Evolutionary conservation across 2,329 filamentous ascomycete genomes (phyloP), one percentile per base, ranked within the genome.

Genomic region (Cercospora beticola): DNA sequence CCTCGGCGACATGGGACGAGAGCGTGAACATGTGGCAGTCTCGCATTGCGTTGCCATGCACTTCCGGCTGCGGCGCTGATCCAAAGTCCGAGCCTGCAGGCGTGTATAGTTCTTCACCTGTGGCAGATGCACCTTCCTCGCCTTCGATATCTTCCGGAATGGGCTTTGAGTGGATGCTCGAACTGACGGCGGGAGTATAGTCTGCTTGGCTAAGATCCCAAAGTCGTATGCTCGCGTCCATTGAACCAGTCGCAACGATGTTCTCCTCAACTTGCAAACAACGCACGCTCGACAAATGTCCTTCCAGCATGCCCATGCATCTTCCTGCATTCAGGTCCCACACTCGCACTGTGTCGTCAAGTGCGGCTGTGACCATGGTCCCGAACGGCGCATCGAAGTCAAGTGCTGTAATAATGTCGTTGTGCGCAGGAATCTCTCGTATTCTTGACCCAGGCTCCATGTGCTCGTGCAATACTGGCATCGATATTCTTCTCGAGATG

Each of bases 361-460:
- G 83, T 9, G 94, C 92, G 9, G 95, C 91, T 7, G 93, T 94
- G 5, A 98, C 93, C 87, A 98, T 89, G 21, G 93, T 96, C 16
- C 95, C 95, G 79, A 98, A 98, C 0, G 95, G 95, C n/a, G 91
- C 91, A 78, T 99, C 95, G 79, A 99, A 99, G 81, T 98, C 95
- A 70, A 99, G 80, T 7, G 94, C 91, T 0, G 94, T 97, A 70
- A 99, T 91, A 67, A 87, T 87, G 78, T 99, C 95, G 63, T 88
- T 89, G 79, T 99, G 95, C 2, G 94, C 93, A 73, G 92, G 90
- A 66, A 98, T 86, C 78, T 97, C 92, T 73, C 91, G 91, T 76
- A 99, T 97, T 76, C 87, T 88, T 36, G 92, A 93, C 18, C 95
- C 95, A 3, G 94, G 90, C 72, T 96, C 90, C 78, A 97, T 92